Evolutionary conservation across 2,329 filamentous ascomycete genomes (phyloP), one percentile per base, ranked within the genome.

Genomic region (Cordyceps tenuipes): DNA sequence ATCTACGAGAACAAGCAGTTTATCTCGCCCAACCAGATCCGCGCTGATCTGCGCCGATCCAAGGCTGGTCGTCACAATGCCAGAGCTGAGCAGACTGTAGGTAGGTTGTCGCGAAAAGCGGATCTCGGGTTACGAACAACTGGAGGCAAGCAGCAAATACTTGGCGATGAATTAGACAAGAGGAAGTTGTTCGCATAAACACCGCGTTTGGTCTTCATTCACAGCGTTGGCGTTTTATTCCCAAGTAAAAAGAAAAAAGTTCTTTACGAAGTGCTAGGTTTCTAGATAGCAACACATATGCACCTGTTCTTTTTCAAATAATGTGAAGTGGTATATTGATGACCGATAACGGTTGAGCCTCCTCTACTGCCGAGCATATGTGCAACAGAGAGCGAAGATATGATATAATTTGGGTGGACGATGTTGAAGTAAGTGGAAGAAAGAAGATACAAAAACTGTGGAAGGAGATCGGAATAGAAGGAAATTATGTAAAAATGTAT

Each of bases 1-100:
- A 95, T 99, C 70, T 99, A 96, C 76, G 91, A 97, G 79, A 97
- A 97, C 79, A 94, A 91, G 80, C 88, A 96, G 73, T 99, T 96
- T 68, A 90, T 99, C 58, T 94, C 89, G 66, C 94, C 94, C 10
- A 99, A 99, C 82, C 90, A 97, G 76, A 85, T 97, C 64, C 82
- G 94, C 65, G 81, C 90, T 46, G 94, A 97, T 64, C 74, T 96
- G 66, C 81, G 90, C 66, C 79, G 84, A 74, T 79, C 82, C 66
- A 91, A 90, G 79, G 90, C 92, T 0, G 82, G 84, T 53, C 85
- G 85, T 66, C 93, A 95, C 76, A 89, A 90, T 66, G 80, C 82
- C 60, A 82, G 94, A 62, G 84, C 86, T 34, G 91, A 96, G 70
- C 85, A 88, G 66, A 78, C 82, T 65, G 79, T 88, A 54, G 90